phyloP scores from a whole-genome alignment of 208 protist species.

The Acanthamoeba lugdunensis region DNA sequence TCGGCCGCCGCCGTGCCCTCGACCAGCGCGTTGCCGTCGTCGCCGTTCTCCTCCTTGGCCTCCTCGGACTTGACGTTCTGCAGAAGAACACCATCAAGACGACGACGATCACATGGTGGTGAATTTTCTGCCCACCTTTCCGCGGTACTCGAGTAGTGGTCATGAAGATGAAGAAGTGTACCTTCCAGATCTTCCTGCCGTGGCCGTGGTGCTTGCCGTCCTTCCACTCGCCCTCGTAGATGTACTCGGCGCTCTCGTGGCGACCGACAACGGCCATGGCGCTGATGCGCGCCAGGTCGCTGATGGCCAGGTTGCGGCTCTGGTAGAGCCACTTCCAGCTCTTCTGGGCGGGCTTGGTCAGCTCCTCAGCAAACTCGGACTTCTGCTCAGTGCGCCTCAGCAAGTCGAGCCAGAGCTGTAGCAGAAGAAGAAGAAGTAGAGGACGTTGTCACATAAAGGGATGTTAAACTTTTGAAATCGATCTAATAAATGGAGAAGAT shows the following conservation, averaged over 20 bases:
- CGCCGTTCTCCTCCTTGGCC: constrained; percentile 13
- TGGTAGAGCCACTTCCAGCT: constrained; percentile 72
- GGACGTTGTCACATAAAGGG: no score
- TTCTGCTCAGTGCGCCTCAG: background rate
- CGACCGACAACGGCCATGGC: constrained; percentile 7
- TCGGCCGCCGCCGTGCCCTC: background rate
- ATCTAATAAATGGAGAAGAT: background rate
- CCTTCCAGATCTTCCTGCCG: constrained; percentile 68
- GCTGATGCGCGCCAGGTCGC: background rate
- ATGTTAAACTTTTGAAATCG: no score
- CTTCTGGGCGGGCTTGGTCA: constrained; percentile 60
- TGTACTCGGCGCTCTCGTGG: constrained; percentile 56
- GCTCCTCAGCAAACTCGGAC: background rate
- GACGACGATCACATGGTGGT: background rate
- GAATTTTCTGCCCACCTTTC: background rate
- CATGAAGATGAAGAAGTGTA: background rate
- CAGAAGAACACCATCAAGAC: background rate
- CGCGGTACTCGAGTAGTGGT: background rate
- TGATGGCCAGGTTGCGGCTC: background rate
- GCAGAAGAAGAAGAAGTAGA: no score
- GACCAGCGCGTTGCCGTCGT: constrained; percentile 15
- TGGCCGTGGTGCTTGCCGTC: constrained; percentile 56
- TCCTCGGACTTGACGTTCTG: constrained; percentile 62
- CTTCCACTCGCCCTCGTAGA: constrained; percentile 72
- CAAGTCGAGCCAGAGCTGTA: constrained; percentile 35